Conservation (phyloP, 192 early-diverging fungal species). For the Coemansia interrupta region DNA sequence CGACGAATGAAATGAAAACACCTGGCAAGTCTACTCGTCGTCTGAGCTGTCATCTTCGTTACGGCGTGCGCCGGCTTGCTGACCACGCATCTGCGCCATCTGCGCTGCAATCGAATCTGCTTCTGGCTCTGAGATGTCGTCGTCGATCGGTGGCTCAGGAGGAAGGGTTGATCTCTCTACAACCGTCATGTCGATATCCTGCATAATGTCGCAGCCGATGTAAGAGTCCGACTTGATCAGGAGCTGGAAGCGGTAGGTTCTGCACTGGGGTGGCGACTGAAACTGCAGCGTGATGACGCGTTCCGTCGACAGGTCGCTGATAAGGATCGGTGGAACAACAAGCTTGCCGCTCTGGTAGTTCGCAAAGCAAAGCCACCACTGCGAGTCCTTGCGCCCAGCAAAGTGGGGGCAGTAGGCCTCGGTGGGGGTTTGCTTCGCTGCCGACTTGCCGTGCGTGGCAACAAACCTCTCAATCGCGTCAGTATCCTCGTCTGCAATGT, state of each 20-base stretch:
- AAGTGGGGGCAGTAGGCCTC: slow-evolving; percentile 54
- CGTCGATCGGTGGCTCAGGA: slow-evolving; percentile 66
- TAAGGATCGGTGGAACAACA: slow-evolving; percentile 72
- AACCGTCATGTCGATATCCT: slow-evolving; percentile 76
- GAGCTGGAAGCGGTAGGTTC: slow-evolving; percentile 76
- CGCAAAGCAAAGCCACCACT: slow-evolving; percentile 91
- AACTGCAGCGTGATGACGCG: slow-evolving; percentile 81
- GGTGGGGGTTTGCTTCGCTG: slow-evolving; percentile 22
- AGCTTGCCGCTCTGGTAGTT: slow-evolving; percentile 80
- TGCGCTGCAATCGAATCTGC: slow-evolving; percentile 94
- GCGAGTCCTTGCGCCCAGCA: slow-evolving; percentile 68
- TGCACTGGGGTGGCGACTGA: slow-evolving; percentile 85
- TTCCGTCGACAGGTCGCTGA: slow-evolving; percentile 67
- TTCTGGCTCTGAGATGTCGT: slow-evolving; percentile 95
- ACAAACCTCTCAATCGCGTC: slow-evolving; percentile 5
- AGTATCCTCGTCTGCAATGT: slow-evolving; percentile 21
- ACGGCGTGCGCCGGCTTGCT: slow-evolving; percentile 52
- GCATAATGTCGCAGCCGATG: slow-evolving; percentile 74
- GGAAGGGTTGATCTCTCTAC: slow-evolving; percentile 69
- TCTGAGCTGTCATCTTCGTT: slow-evolving; percentile 51
- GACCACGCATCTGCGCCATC: slow-evolving; percentile 85
- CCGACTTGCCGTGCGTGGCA: slow-evolving; percentile 15
- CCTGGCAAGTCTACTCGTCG: slow-evolving; percentile 39
- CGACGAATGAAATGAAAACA: not conserved
- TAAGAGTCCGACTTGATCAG: slow-evolving; percentile 87